Evolutionary conservation across 192 early-diverging fungal genomes (phyloP).

Genomic region (Gaertneriomyces semiglobifer): DNA sequence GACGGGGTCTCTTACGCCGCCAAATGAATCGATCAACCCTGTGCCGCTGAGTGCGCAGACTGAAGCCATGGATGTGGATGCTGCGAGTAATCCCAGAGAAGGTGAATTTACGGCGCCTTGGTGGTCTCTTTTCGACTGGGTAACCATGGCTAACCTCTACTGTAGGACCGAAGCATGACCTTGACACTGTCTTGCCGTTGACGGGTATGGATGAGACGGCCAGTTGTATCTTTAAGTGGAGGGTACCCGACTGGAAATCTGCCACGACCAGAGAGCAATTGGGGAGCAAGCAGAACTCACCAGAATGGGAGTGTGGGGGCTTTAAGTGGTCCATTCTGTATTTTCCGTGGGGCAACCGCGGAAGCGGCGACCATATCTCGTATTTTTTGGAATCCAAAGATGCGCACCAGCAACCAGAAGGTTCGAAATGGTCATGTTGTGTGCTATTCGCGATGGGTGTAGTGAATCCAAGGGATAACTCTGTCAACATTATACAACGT

Average conservation of each 20-base stretch:
- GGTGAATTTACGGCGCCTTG: neutral
- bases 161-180: neutral
- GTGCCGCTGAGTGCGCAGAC: neutral
- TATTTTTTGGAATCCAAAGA: constrained; percentile 86
- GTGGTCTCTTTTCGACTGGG: neutral
- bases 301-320: constrained; percentile 40
- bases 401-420: constrained; percentile 42
- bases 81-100: neutral
- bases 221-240: constrained; percentile 32
- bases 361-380: constrained; percentile 58
- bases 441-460: constrained; percentile 76
- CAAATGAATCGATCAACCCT: no score
- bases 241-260: constrained; percentile 27
- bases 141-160: neutral
- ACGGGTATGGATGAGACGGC: constrained; percentile 21
- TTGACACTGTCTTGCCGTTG: constrained; percentile 20
- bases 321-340: constrained; percentile 34
- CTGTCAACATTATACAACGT: constrained; percentile 54
- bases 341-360: constrained; percentile 85
- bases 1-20: no score
- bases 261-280: constrained; percentile 21
- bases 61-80: constrained; percentile 5
- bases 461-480: constrained; percentile 69
- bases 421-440: constrained; percentile 74
- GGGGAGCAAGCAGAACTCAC: constrained; percentile 26